phyloP scores from a whole-genome alignment of 768 basidiomycete genomes.

The Lactarius vividus region DNA sequence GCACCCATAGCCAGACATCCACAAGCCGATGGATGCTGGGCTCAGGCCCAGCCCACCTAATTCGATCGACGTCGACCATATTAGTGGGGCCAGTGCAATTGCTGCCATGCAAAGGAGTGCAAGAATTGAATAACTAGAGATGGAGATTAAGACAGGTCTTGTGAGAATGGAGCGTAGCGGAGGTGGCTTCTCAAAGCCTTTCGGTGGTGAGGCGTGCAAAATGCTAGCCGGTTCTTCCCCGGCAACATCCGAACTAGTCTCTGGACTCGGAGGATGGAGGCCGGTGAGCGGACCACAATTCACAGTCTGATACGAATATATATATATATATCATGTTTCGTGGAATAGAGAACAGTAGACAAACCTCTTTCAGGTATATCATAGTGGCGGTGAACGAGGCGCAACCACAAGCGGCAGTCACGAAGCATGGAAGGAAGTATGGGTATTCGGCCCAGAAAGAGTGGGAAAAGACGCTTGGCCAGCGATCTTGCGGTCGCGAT shows the following conservation, averaged over 20 bases:
- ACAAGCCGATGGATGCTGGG: slow-evolving; percentile 39
- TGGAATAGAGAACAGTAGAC: not conserved
- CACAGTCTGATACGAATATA: not conserved
- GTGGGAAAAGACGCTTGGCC: slow-evolving; percentile 22
- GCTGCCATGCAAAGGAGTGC: slow-evolving; percentile 43
- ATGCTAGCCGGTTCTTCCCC: not conserved
- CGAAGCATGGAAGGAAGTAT: slow-evolving; percentile 29
- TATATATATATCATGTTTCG: not conserved
- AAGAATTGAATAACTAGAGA: slow-evolving; percentile 43
- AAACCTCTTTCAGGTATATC: slow-evolving; percentile 9
- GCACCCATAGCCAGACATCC: slow-evolving; percentile 38
- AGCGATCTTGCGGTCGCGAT: slow-evolving; percentile 29
- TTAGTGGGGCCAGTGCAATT: slow-evolving; percentile 43
- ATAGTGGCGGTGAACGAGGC: not conserved
- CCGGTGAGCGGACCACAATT: not conserved
- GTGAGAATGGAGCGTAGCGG: slow-evolving; percentile 34
- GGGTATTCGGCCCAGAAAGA: slow-evolving; percentile 29
- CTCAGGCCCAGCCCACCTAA: slow-evolving; percentile 34
- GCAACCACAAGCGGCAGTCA: not conserved
- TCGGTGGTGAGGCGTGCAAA: not conserved
- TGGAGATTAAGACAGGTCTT: slow-evolving; percentile 38
- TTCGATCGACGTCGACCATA: slow-evolving; percentile 37
- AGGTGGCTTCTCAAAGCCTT: slow-evolving; percentile 15
- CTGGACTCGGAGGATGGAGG: not conserved
- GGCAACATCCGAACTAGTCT: not conserved